These are phyloP conservation scores for Aureobasidium sp. DNA, from an alignment of 2,329 filamentous ascomycete genomes.

Conservation along the genomic window DNA sequence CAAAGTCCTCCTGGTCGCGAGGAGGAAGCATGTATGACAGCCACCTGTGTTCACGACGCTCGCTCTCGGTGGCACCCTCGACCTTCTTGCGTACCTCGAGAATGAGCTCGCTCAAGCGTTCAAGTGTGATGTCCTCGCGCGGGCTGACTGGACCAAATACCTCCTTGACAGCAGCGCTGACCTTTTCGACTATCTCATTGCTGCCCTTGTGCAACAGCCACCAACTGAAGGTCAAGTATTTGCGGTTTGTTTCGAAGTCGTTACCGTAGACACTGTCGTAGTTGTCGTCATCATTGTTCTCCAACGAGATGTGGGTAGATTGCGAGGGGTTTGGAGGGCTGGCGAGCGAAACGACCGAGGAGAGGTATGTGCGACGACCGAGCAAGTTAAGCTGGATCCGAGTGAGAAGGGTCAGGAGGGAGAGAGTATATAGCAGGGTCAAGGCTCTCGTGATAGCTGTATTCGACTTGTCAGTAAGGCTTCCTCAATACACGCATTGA, in stretches of 20 bases:
- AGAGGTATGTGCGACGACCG: constrained; percentile 88
- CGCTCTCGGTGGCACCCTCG: constrained; percentile 62
- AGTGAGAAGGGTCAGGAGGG: constrained; percentile 82
- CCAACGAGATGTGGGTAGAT: constrained; percentile 73
- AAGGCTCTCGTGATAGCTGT: constrained; percentile 82
- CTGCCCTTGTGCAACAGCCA: constrained; percentile 92
- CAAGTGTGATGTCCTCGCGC: constrained; percentile 76
- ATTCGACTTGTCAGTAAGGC: constrained; percentile 13
- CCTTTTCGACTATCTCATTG: constrained; percentile 69
- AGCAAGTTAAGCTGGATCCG: constrained; percentile 95
- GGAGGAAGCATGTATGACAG: constrained; percentile 76
- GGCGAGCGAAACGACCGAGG: constrained; percentile 85
- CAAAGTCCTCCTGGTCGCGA: constrained; percentile 65
- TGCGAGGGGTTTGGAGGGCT: constrained; percentile 55
- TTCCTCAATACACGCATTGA: neutral
- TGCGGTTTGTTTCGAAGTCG: constrained; percentile 92
- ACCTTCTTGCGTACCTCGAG: constrained; percentile 76
- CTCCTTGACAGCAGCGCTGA: constrained; percentile 77
- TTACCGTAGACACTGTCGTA: constrained; percentile 74
- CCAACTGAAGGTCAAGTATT: constrained; percentile 96
- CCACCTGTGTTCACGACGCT: constrained; percentile 62
- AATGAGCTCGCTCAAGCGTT: constrained; percentile 69
- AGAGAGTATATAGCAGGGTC: constrained; percentile 84
- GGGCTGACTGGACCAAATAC: constrained; percentile 86
- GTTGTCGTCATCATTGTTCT: constrained; percentile 88